Evolutionary conservation across 176 grass and related monocot species (phyloP).

Genomic region (Rhynchospora tenuis): DNA sequence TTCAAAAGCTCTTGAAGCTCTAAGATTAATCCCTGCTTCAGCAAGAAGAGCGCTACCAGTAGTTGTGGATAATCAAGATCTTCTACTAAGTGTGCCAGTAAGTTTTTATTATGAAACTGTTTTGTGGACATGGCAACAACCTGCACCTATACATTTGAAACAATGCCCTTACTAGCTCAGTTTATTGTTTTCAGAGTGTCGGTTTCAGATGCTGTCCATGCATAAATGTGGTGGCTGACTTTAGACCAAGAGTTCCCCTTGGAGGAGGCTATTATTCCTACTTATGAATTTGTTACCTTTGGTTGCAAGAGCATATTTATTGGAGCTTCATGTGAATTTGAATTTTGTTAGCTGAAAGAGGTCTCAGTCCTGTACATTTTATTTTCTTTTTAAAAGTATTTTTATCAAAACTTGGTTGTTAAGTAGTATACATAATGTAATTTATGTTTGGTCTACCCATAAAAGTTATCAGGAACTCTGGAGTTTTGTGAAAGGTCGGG

Average conservation of each 20-base stretch:
- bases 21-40: constrained; percentile 75
- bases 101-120: constrained; percentile 19
- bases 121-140: background rate
- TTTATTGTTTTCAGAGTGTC: constrained; percentile 45
- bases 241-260: constrained; percentile 77
- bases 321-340: background rate
- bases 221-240: constrained; percentile 50
- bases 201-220: constrained; percentile 58
- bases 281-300: constrained; percentile 26
- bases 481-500: background rate
- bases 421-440: background rate
- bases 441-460: background rate
- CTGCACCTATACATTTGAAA: constrained; percentile 11
- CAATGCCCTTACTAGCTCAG: background rate
- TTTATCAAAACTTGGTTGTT: background rate
- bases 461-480: background rate
- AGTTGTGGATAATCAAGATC: constrained; percentile 47
- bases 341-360: background rate
- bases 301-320: background rate
- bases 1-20: constrained; percentile 39
- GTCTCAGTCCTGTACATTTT: background rate
- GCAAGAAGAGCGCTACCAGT: constrained; percentile 79
- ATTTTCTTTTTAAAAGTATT: background rate
- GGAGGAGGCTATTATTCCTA: constrained; percentile 83
- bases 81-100: constrained; percentile 65